Evolutionary conservation across 768 basidiomycete species (phyloP).

Genomic region (Xerocomellus chrysenteron): DNA sequence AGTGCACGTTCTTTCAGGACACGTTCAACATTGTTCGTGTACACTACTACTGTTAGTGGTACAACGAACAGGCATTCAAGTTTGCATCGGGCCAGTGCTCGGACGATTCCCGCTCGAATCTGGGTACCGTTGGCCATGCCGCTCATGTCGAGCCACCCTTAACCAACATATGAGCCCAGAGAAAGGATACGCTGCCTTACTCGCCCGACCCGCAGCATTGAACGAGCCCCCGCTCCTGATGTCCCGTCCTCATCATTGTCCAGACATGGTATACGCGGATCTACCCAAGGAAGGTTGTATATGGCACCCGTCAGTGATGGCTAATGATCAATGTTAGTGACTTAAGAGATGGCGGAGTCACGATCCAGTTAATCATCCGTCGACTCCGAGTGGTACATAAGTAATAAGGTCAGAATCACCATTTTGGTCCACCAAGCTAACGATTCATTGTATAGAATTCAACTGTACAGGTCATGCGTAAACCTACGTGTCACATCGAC

Average conservation of each 20-base stretch:
- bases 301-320: not conserved
- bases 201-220: no score
- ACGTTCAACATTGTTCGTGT: not conserved
- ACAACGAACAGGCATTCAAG: not conserved
- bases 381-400: not conserved
- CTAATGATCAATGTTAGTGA: not conserved
- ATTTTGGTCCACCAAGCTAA: not conserved
- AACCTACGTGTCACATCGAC: not conserved
- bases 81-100: no score
- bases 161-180: not conserved
- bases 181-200: not conserved
- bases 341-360: not conserved
- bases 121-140: not conserved
- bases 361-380: not conserved
- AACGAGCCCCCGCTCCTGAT: not conserved
- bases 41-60: not conserved
- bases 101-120: not conserved
- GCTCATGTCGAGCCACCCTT: not conserved
- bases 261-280: not conserved
- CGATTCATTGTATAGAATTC: not conserved
- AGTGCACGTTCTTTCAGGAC: no score
- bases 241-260: not conserved
- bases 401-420: not conserved
- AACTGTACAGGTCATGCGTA: slow-evolving; percentile 4
- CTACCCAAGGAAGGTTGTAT: not conserved